Percentiles rank a stretch among this genome's conserved stretches.
phyloP scores from a whole-genome alignment of 2,329 filamentous ascomycete genomes.

The Epichloe glyceriae region DNA sequence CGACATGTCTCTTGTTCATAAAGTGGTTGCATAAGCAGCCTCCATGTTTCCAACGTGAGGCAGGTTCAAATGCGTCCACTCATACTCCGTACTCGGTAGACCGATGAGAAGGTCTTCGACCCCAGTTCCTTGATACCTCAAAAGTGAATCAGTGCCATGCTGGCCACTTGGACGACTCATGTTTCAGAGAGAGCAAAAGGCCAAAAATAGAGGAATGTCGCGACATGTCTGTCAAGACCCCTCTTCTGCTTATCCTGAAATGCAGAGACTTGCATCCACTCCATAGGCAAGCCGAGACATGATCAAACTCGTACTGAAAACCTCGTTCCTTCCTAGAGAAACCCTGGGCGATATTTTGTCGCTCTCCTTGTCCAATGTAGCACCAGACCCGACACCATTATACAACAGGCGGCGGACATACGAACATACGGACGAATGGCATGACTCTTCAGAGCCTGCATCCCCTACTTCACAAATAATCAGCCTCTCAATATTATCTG shows the following conservation, averaged over 20 bases:
- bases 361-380: not conserved
- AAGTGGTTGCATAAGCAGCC: slow-evolving; percentile 2
- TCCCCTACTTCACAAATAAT: not conserved
- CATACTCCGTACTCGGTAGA: not conserved
- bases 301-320: not conserved
- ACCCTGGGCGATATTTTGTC: not conserved
- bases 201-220: no score
- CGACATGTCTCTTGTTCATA: not conserved
- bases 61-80: not conserved
- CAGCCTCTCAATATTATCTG: not conserved
- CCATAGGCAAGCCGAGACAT: not conserved
- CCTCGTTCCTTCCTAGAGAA: not conserved
- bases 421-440: not conserved
- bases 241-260: not conserved
- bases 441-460: not conserved
- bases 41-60: not conserved
- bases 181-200: no score
- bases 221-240: no score
- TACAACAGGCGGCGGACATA: not conserved
- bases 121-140: no score
- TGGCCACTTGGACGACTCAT: no score
- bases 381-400: not conserved
- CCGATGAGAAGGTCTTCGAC: not conserved
- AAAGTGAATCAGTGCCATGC: not conserved
- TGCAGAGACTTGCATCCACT: not conserved